Percentiles rank a stretch among this genome's conserved stretches.
Conservation (phyloP, 2,329 filamentous ascomycete genomes). For the Pseudogymnoascus sp. region DNA sequence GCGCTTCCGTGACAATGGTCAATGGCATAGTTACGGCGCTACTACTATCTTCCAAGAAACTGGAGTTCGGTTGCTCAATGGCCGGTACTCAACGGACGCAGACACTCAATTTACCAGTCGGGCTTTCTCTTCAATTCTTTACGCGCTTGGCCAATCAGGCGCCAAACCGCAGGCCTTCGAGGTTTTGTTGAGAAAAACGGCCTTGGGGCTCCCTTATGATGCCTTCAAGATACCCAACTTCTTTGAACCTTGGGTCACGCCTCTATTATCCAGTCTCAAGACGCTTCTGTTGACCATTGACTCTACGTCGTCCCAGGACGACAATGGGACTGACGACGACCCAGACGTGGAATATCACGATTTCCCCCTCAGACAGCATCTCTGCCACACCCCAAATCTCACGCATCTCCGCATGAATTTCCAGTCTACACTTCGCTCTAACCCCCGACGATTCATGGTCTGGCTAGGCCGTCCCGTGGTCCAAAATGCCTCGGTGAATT, state of each 20-base stretch:
- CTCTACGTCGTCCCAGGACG: slow-evolving; percentile 11
- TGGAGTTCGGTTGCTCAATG: slow-evolving; percentile 16
- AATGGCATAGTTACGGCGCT: slow-evolving; percentile 50
- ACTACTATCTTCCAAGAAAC: slow-evolving; percentile 32
- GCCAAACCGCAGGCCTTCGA: slow-evolving; percentile 38
- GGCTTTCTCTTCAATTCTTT: slow-evolving; percentile 34
- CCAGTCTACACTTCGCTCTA: neutral
- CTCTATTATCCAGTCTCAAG: slow-evolving; percentile 38
- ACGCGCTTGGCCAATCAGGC: slow-evolving; percentile 34
- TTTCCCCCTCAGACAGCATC: slow-evolving; percentile 23
- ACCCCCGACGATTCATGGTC: slow-evolving; percentile 8
- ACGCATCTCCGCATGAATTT: slow-evolving; percentile 48
- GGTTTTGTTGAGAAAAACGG: slow-evolving; percentile 32
- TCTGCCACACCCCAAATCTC: slow-evolving; percentile 32
- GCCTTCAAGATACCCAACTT: slow-evolving; percentile 40
- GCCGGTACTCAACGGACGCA: slow-evolving; percentile 8
- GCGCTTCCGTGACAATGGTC: slow-evolving; percentile 39
- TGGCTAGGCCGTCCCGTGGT: too few species aligned
- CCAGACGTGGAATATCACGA: slow-evolving; percentile 13
- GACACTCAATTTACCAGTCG: slow-evolving; percentile 23
- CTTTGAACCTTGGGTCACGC: slow-evolving; percentile 29
- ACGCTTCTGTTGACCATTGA: slow-evolving; percentile 36
- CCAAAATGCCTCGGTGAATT: too few species aligned
- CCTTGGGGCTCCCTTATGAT: slow-evolving; percentile 27
- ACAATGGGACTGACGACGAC: slow-evolving; percentile 11